Conservation (phyloP, 345 rosid genomes). For the Citrus sinensis region DVS_A1.0 CM039166.1:12399501-12400000, state of each 20-base stretch:
- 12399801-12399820: neutral
- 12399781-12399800: neutral
- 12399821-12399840: constrained; percentile 51
- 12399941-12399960: neutral
- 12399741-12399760: neutral
- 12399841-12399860: constrained; percentile 86
- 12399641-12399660: neutral
- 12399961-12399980: neutral
- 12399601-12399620: constrained; percentile 28
- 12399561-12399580: constrained; percentile 64
- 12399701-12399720: neutral
- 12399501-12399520: constrained; percentile 70
- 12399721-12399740: neutral
- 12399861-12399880: constrained; percentile 67
- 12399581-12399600: constrained; percentile 72
- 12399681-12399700: neutral
- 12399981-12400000: neutral
- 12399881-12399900: constrained; percentile 68
- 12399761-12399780: neutral
- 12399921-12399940: neutral
- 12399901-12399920: constrained; percentile 57
- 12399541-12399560: constrained; percentile 43
- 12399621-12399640: neutral
- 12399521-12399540: constrained; percentile 58
- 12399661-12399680: neutral